phyloP scores from a whole-genome alignment of 2,329 filamentous ascomycete genomes.

The Exutisphaerella laricina region DNA sequence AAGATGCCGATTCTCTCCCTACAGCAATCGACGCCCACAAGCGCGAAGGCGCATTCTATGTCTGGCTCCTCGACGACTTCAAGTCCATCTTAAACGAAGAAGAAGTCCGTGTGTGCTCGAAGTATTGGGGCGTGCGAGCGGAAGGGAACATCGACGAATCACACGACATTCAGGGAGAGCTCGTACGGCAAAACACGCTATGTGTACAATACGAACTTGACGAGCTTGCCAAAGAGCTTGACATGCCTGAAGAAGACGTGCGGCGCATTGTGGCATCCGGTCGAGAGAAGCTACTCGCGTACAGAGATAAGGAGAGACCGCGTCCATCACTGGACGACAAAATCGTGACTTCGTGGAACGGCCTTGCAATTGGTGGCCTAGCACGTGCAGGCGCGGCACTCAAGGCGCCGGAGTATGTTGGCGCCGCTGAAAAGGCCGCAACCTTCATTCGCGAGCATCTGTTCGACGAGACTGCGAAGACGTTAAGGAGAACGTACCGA shows the following conservation, averaged over 20 bases:
- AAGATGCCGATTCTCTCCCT: conserved; percentile 81
- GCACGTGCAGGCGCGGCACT: conserved; percentile 67
- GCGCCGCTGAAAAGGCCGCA: conserved; percentile 62
- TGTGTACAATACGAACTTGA: conserved; percentile 62
- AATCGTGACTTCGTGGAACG: conserved; percentile 81
- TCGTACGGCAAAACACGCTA: conserved; percentile 88
- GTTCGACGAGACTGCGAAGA: conserved; percentile 59
- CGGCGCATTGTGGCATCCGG: conserved; percentile 61
- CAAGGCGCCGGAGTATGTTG: conserved; percentile 55
- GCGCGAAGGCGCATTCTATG: conserved; percentile 86
- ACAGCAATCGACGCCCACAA: conserved; percentile 71
- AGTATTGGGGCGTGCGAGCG: conserved; percentile 76
- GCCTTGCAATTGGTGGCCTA: conserved; percentile 78
- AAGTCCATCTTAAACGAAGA: conserved; percentile 65
- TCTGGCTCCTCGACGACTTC: conserved; percentile 88
- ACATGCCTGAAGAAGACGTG: conserved; percentile 63
- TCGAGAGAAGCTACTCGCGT: conserved; percentile 60
- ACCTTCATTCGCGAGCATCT: conserved; percentile 67
- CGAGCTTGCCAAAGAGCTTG: conserved; percentile 69
- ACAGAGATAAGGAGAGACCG: conserved; percentile 68
- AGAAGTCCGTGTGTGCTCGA: conserved; percentile 67
- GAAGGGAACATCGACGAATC: conserved; percentile 80
- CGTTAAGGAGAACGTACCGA: conserved; percentile 69
- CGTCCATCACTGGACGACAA: conserved; percentile 81
- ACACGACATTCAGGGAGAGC: conserved; percentile 87